Evolutionary conservation across 768 basidiomycete genomes (phyloP), one percentile per base, ranked within the genome.

Genomic region (Podaxis rugospora): DNA sequence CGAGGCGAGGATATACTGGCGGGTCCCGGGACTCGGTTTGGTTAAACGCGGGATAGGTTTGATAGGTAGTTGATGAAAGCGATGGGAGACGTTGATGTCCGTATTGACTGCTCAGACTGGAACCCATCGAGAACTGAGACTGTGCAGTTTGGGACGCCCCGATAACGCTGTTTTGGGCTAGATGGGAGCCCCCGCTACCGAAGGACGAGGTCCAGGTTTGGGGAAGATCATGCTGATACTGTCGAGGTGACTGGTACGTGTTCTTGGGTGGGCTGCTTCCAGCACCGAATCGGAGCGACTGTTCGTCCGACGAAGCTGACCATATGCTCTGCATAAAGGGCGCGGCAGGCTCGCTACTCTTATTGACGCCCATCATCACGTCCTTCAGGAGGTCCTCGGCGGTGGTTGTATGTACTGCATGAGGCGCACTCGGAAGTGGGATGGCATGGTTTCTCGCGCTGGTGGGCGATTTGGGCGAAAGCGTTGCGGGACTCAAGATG

Each of bases 351-450:
- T 59, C 46, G 37, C 67, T 68, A 11, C 64, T 60, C 16, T 69
- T 63, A 23, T 74, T 71, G 37, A 73, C 72, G 7, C 69, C 55
- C 55, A 72, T 71, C 70, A 85, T 75, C 2, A 86, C 77, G 64
- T 80, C 80, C 57, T 84, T 83, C 46, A 90, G 67, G 1, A 91
- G 76, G 67, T 90, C 89, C 67, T 85, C 78, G 0, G 89, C 89
- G 11, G 89, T 91, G 0, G 80, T 87, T 14, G 72, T 68, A 42
- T n/a, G 71, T n/a, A 75, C 64, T 5, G 63, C 63, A 32, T 63
- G 57, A 35, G 50, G 39, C 42, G 58, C 59, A 16, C 55, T 54
- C 46, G 60, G 59, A 47, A 54, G 56, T 23, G 57, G 35, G 28
- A 62, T 36, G 3, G 51, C 49, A 23, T 51, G 44, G 18, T 37